Evolutionary conservation across 148 eudicot genomes (phyloP).

Genomic region (Diospyros kaki): DNA sequence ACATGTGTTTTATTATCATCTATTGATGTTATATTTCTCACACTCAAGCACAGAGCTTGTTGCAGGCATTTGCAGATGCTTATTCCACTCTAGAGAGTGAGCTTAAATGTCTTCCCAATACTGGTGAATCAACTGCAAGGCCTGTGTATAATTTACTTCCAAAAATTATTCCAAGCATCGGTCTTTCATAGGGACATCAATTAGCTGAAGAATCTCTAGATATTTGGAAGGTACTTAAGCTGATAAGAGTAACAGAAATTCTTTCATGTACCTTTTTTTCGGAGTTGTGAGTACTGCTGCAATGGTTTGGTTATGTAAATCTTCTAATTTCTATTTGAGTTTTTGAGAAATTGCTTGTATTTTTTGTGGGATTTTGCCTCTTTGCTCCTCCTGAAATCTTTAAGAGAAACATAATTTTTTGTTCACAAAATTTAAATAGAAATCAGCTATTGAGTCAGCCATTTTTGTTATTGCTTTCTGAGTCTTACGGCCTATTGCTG

Average conservation of each 20-base stretch:
- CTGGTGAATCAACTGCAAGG: constrained; percentile 33
- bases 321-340: not conserved
- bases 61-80: constrained; percentile 98
- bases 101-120: constrained; percentile 37
- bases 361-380: not conserved
- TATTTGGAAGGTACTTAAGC: constrained; percentile 12
- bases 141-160: constrained; percentile 57
- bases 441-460: no score
- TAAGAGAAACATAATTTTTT: not conserved
- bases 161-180: constrained; percentile 75
- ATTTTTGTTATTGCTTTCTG: no score
- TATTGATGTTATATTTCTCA: not conserved
- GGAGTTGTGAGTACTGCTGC: not conserved
- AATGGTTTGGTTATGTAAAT: not conserved
- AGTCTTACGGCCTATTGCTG: no score
- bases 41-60: constrained; percentile 6
- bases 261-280: not conserved
- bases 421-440: not conserved
- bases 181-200: constrained; percentile 35
- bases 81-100: constrained; percentile 65
- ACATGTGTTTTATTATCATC: not conserved
- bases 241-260: not conserved
- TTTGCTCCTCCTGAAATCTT: not conserved
- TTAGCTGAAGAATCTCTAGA: constrained; percentile 6
- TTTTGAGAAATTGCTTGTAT: not conserved